A percentile compares a stretch with the other conserved stretches of the same genome.
Evolutionary conservation across 805 yeast species (phyloP).

Genomic region (Lipomyces lipofer): DNA sequence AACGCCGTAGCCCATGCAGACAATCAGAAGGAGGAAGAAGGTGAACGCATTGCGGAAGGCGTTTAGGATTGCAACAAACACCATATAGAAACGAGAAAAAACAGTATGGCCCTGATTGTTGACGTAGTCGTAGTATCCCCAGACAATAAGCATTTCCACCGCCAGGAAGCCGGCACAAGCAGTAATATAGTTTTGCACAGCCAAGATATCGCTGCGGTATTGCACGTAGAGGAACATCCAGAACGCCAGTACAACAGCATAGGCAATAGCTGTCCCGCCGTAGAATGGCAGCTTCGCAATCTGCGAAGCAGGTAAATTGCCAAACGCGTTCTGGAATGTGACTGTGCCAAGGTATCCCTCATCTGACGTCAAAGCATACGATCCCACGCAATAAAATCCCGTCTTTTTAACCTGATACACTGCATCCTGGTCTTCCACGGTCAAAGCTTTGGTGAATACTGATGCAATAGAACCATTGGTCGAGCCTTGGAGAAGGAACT

Average conservation of each 20-base stretch:
- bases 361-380: slow-evolving; percentile 50
- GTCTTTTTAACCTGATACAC: slow-evolving; percentile 68
- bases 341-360: slow-evolving; percentile 62
- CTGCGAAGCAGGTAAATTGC: slow-evolving; percentile 84
- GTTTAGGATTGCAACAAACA: slow-evolving; percentile 74
- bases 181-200: slow-evolving; percentile 86
- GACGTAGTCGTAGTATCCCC: slow-evolving; percentile 87
- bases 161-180: slow-evolving; percentile 82
- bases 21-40: slow-evolving; percentile 79
- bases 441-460: slow-evolving; percentile 23
- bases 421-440: slow-evolving; percentile 59
- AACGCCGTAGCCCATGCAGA: slow-evolving; percentile 91
- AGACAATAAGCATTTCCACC: slow-evolving; percentile 77
- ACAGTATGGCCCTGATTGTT: slow-evolving; percentile 57
- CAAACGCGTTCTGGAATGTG: slow-evolving; percentile 88
- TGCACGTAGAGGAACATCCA: slow-evolving; percentile 84
- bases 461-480: slow-evolving; percentile 19
- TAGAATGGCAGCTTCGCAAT: slow-evolving; percentile 88
- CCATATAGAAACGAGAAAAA: slow-evolving; percentile 71
- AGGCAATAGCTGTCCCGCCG: slow-evolving; percentile 79
- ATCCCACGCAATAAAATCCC: slow-evolving; percentile 90
- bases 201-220: slow-evolving; percentile 81
- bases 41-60: slow-evolving; percentile 83
- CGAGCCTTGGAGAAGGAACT: slow-evolving; percentile 54
- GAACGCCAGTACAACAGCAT: slow-evolving; percentile 76